Conservation (phyloP, 2,329 filamentous ascomycete genomes). For the Xylaria sp. region DNA sequence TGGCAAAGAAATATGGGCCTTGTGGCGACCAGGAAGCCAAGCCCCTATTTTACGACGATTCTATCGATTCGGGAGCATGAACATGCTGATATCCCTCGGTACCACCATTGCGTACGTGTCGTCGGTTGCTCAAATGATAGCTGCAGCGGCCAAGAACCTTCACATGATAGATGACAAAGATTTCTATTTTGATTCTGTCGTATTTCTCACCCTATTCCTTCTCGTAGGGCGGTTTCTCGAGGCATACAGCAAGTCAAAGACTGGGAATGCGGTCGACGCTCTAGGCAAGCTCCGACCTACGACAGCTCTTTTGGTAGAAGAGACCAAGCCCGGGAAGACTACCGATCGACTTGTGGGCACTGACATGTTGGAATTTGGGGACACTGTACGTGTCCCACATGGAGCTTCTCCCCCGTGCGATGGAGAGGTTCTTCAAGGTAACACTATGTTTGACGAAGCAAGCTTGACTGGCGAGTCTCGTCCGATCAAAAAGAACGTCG, state of each 20-base stretch:
- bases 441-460: constrained; percentile 84
- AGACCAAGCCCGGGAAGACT: constrained; percentile 52
- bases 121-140: constrained; percentile 80
- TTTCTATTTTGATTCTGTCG: constrained; percentile 91
- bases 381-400: constrained; percentile 78
- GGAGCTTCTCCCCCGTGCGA: constrained; percentile 88
- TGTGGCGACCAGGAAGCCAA: constrained; percentile 81
- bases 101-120: constrained; percentile 89
- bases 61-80: constrained; percentile 97
- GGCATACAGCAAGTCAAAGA: constrained; percentile 90
- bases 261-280: constrained; percentile 84
- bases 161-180: constrained; percentile 58
- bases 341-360: constrained; percentile 59
- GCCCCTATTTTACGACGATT: constrained; percentile 80
- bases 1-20: constrained; percentile 77
- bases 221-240: constrained; percentile 80
- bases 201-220: constrained; percentile 90
- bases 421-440: constrained; percentile 71
- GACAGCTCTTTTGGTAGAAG: constrained; percentile 75
- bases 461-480: constrained; percentile 85
- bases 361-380: constrained; percentile 79
- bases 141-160: constrained; percentile 60
- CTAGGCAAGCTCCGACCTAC: constrained; percentile 81
- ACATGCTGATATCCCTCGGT: constrained; percentile 88
- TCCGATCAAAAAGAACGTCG: constrained; percentile 69